Percentiles rank a stretch among this genome's conserved stretches.
Conservation (phyloP, 2,329 filamentous ascomycete species). For the Lachnellula arida region DNA sequence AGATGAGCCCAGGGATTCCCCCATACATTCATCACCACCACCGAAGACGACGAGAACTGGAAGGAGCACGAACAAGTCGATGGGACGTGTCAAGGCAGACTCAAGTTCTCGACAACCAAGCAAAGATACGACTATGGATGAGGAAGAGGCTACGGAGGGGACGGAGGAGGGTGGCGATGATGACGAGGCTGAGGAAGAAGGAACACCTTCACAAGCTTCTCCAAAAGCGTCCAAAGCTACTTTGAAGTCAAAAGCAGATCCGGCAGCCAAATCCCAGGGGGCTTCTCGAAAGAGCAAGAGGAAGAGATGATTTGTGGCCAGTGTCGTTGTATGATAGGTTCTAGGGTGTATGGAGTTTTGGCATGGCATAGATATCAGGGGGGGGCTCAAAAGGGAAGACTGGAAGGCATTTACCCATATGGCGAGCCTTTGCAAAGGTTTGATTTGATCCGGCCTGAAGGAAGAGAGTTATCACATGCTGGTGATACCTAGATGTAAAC, state of each 20-base stretch:
- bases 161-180: conserved; percentile 32
- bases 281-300: conserved; percentile 27
- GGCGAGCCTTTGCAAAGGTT: background rate
- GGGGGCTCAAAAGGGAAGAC: background rate
- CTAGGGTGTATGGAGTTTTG: background rate
- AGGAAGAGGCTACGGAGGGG: conserved; percentile 34
- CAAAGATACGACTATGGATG: conserved; percentile 31
- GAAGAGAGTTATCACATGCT: no score
- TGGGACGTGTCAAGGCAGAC: conserved; percentile 38
- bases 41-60: conserved; percentile 36
- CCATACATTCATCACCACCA: conserved; percentile 34
- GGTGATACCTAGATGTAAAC: no score
- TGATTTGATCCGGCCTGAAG: background rate
- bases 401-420: background rate
- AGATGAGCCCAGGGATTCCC: conserved; percentile 42
- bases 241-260: conserved; percentile 20
- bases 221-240: conserved; percentile 24
- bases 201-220: conserved; percentile 22
- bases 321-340: conserved; percentile 1
- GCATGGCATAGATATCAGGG: background rate
- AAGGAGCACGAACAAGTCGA: conserved; percentile 37
- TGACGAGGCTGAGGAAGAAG: conserved; percentile 35
- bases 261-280: conserved; percentile 13
- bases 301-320: conserved; percentile 18
- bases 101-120: conserved; percentile 33